Base-by-base conservation (phyloP, 345 rosid genomes). In the Sisymbrium irio region DNA sequence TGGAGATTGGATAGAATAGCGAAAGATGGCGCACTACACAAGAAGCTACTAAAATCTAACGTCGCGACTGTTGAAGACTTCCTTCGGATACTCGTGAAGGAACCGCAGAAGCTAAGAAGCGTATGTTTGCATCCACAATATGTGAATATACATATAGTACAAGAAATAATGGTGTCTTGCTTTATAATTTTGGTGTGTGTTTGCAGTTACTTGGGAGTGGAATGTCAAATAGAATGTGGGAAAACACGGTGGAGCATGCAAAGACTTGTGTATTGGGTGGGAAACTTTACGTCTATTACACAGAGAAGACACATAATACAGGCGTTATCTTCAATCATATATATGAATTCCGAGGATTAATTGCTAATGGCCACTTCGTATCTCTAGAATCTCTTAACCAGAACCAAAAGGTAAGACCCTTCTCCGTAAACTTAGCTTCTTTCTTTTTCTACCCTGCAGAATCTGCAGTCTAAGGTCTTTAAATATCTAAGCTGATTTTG, bases 171-270 rank as follows among this genome's bases (percentile, higher is more conserved):
- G 45, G 39, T 64, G 25, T 55, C 37, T 54, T 62, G 44, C 18
- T 69, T n/a, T 42, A 14, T 67, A 13, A 44, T 67, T 9, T 58
- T 32, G 39, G 25, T 62, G 19, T 72, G 63, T 63, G 17, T 17
- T 63, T 63, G 54, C 71, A 93, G 96, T 81, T 87, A 73, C 96
- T 93, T 57, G 98, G 98, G 75, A 93, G 98, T 49, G 96, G 96
- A 70, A 89, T 90, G 96, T 90, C 97, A 17, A 93, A 90, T 72
- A 87, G 84, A 71, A 93, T 93, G 97, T 93, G 98, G 98, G 97
- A 89, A 63, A 89, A 86, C 46, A 87, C 97, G 8, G 87, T 90
- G 55, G 96, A 89, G 77, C 97, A 93, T 65, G 97, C 98, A 25
- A 93, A 93, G 84, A 91, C 97, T 0, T 91, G 98, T 47, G 86